Evolutionary conservation across 148 eudicot genomes (phyloP), one percentile per base, ranked within the genome.

Genomic region (Arctostaphylos glauca): DNA sequence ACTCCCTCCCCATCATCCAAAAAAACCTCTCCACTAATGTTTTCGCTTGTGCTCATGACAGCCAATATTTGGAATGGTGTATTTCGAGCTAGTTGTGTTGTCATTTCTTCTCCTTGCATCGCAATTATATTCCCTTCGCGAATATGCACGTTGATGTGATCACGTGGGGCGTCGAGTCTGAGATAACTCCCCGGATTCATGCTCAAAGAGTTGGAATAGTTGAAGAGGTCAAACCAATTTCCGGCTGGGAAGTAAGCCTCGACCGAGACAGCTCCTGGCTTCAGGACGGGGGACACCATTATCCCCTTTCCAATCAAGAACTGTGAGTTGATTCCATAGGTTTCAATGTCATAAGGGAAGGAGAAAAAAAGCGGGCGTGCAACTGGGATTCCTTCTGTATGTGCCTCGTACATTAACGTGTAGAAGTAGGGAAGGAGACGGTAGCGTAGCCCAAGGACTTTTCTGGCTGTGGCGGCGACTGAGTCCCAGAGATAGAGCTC

Each of bases 351-450:
- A 9, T 77, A 64, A 0, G 95, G 95, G 81, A 93, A 94, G 10
- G 95, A 90, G 85, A 94, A 94, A 90, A 94, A 94, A n/a, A 94
- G 85, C 38, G 98, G 98, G 0, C 97, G 89, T 76, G 92, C 92
- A 13, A 94, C 88, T 12, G 97, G 98, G 13, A 83, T 78, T 81
- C 97, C 98, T 47, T 74, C 85, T 53, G 76, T 48, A 82, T 92
- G 95, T 48, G 98, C 93, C 80, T 88, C 89, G 21, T 91, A 93
- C 92, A 91, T 94, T 47, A 92, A 79, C 1, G 88, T 90, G 86
- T 95, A 93, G 58, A 87, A 90, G 84, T 93, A 95, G 5, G 98
- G 98, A 15, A 95, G 91, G 10, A 95, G 89, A 3, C 86, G 84
- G 86, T 92, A 93, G 46, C 98, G 95, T 58, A 95, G 94, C 1